Percentiles rank a stretch among this genome's conserved stretches.
Evolutionary conservation across 139 green algal genomes (phyloP).

Genomic region (Chlorella sp.): DNA sequence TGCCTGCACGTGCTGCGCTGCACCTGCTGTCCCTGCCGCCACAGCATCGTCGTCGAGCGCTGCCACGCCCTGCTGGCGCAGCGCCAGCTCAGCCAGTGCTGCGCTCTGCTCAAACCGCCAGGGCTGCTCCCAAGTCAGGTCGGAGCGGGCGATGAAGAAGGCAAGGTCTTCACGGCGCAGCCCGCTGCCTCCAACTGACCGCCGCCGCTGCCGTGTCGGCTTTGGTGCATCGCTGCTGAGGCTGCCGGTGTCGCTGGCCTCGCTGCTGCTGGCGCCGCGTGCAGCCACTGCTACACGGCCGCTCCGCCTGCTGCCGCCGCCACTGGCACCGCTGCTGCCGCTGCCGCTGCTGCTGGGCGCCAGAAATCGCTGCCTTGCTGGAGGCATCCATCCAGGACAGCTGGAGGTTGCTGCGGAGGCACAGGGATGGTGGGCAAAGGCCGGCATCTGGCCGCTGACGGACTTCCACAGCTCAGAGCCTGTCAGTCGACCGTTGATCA

Average conservation of each 20-base stretch:
- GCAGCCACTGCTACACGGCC: no score
- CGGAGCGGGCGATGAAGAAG: slow-evolving; percentile 14
- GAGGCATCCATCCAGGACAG: neutral
- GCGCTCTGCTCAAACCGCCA: slow-evolving; percentile 25
- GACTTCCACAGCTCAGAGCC: no score
- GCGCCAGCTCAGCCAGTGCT: neutral
- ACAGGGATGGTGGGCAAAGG: neutral
- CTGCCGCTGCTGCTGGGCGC: neutral
- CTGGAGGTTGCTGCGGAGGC: neutral
- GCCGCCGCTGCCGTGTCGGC: neutral
- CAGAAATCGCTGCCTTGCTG: no score
- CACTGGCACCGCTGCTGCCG: neutral
- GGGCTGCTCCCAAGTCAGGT: slow-evolving; percentile 30
- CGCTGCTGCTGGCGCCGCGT: neutral
- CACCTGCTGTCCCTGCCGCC: neutral
- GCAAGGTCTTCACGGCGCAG: slow-evolving; percentile 5
- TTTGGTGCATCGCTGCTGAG: neutral
- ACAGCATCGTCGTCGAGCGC: neutral
- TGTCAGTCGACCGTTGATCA: no score
- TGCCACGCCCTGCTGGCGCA: slow-evolving; percentile 7
- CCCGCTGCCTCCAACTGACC: neutral
- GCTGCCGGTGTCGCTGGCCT: neutral
- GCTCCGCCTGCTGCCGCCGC: neutral
- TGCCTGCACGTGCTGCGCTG: neutral
- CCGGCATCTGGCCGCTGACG: neutral